Conservation (phyloP, 352 stramenopile species). For the Aphanomyces cochlioides region DNA sequence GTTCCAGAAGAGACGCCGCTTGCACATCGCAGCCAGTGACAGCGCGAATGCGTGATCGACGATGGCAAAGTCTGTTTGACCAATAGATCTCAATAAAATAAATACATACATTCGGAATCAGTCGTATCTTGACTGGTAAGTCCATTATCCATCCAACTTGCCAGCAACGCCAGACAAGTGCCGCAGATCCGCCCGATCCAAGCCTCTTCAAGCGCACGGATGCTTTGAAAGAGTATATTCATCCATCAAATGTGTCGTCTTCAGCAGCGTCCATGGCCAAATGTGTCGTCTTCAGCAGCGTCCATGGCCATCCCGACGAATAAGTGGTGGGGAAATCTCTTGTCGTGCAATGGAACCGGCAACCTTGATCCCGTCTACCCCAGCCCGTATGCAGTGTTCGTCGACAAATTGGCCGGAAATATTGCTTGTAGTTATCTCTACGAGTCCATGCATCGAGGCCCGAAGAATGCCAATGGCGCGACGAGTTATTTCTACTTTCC, state of each 20-base stretch:
- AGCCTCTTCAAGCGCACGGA: slow-evolving; percentile 11
- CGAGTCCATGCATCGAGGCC: slow-evolving; percentile 65
- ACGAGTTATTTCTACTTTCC: slow-evolving; percentile 83
- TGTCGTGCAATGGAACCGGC: slow-evolving; percentile 42
- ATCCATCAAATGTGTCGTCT: not conserved
- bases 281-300: not conserved
- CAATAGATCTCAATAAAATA: no score
- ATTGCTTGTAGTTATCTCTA: slow-evolving; percentile 59
- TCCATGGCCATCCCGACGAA: slow-evolving; percentile 65
- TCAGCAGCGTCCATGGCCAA: slow-evolving; percentile 25
- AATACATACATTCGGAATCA: no score
- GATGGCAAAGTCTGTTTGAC: no score
- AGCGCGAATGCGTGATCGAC: no score
- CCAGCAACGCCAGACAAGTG: no score
- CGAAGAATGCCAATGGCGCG: slow-evolving; percentile 72
- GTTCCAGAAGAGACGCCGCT: no score
- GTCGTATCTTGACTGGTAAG: no score
- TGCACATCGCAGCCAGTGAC: no score
- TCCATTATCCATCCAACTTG: no score
- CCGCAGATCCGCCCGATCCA: slow-evolving; percentile 12
- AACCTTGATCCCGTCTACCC: slow-evolving; percentile 71
- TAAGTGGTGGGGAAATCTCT: slow-evolving; percentile 80
- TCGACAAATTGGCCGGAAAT: slow-evolving; percentile 33
- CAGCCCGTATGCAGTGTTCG: slow-evolving; percentile 59
- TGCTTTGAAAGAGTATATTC: slow-evolving; percentile 10